Percentiles rank a stretch among this genome's conserved stretches.
These are phyloP conservation scores for Erythrobasidium hasegawianum DNA, from an alignment of 1,284 basidiomycete genomes.

Conservation along the genomic window DNA sequence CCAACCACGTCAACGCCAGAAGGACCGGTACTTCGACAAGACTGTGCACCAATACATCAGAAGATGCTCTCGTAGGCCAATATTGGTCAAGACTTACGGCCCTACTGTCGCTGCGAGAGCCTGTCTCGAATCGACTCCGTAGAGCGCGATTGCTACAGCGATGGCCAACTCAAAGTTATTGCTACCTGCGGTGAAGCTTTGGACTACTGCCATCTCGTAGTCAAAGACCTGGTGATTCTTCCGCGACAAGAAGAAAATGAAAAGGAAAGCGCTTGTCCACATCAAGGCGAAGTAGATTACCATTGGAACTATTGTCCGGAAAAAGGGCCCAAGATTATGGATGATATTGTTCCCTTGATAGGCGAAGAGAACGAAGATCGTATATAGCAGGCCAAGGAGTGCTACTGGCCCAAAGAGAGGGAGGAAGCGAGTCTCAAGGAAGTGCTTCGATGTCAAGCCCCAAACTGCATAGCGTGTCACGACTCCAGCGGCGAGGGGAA, in stretches of 20 bases:
- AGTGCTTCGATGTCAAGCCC: conserved; percentile 54
- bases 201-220: conserved; percentile 48
- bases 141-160: conserved; percentile 73
- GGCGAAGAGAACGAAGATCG: conserved; percentile 72
- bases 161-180: conserved; percentile 65
- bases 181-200: conserved; percentile 54
- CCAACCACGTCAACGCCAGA: conserved; percentile 66
- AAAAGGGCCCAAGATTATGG: conserved; percentile 65
- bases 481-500: conserved; percentile 65
- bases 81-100: no score
- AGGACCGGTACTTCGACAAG: conserved; percentile 60
- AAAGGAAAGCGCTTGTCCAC: conserved; percentile 33
- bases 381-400: conserved; percentile 64
- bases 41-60: conserved; percentile 45
- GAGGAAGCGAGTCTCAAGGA: conserved; percentile 60
- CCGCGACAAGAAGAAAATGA: conserved; percentile 18
- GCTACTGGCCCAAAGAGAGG: conserved; percentile 67
- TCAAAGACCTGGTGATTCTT: conserved; percentile 39
- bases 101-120: conserved; percentile 74
- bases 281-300: conserved; percentile 48
- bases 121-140: conserved; percentile 68
- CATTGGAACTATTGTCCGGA: conserved; percentile 74
- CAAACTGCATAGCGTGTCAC: conserved; percentile 61
- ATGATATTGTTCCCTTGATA: conserved; percentile 62
- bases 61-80: no score